A percentile compares a stretch with the other conserved stretches of the same genome.
phyloP scores from a whole-genome alignment of 495 filamentous ascomycete species.

The Penicillium bialowiezense region DNA sequence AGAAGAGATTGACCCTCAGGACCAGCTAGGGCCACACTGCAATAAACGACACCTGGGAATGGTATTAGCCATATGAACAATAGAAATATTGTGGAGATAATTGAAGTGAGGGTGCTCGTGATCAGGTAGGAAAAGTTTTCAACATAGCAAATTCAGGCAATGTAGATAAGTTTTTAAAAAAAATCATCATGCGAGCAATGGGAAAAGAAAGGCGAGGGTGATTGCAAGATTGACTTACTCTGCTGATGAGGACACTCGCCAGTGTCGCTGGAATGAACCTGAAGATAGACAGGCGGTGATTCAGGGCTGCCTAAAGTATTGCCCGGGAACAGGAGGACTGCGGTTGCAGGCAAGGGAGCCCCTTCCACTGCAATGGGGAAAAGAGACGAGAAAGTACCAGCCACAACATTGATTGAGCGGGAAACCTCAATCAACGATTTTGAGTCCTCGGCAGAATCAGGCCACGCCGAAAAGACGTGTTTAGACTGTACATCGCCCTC shows the following conservation, averaged over 20 bases:
- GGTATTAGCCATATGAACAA: conserved; percentile 43
- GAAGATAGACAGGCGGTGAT: conserved; percentile 63
- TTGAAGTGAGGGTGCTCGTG: conserved; percentile 29
- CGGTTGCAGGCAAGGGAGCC: conserved; percentile 67
- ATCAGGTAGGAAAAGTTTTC: conserved; percentile 70
- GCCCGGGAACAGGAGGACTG: conserved; percentile 68
- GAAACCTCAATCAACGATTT: conserved; percentile 29
- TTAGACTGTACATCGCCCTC: conserved; percentile 58
- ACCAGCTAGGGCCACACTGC: conserved; percentile 44
- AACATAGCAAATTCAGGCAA: conserved; percentile 88
- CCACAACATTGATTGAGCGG: conserved; percentile 60
- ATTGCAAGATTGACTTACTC: conserved; percentile 62
- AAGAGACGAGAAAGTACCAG: conserved; percentile 59
- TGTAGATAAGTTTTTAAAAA: conserved; percentile 93
- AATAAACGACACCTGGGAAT: conserved; percentile 67
- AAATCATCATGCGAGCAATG: conserved; percentile 70
- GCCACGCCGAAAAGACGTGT: conserved; percentile 50
- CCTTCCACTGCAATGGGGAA: conserved; percentile 75
- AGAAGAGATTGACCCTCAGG: conserved; percentile 41
- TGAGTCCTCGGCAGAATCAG: conserved; percentile 27
- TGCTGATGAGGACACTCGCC: conserved; percentile 84
- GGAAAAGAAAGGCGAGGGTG: conserved; percentile 9
- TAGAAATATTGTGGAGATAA: conserved; percentile 10
- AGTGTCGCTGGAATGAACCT: conserved; percentile 79
- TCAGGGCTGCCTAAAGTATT: conserved; percentile 40